Evolutionary conservation across 805 yeast genomes (phyloP).

Genomic region (Alloascoidea africana): DNA sequence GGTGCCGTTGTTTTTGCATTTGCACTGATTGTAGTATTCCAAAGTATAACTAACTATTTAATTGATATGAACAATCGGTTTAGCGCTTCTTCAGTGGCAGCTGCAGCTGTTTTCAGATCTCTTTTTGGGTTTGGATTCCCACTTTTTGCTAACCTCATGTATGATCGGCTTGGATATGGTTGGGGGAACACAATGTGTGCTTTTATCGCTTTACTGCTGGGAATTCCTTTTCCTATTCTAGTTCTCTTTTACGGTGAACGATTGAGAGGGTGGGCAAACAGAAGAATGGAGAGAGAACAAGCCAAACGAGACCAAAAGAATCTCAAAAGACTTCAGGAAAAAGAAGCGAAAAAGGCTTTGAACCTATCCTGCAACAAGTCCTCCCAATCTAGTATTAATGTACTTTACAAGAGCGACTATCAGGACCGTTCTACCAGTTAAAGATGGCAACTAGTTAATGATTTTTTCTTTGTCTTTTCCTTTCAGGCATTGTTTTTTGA

Average conservation of each 20-base stretch:
- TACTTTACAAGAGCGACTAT: too few relatives aligned
- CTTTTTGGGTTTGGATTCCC: constrained; percentile 59
- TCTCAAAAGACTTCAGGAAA: constrained; percentile 19
- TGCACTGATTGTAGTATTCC: constrained; percentile 47
- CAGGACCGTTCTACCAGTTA: too few relatives aligned
- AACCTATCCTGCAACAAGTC: too few relatives aligned
- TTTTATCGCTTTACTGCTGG: constrained; percentile 36
- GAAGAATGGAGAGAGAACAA: constrained; percentile 29
- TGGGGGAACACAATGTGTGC: constrained; percentile 61
- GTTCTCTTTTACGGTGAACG: constrained; percentile 41
- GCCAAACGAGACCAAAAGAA: constrained; percentile 28
- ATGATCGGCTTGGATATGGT: constrained; percentile 40
- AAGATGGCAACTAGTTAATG: too few relatives aligned
- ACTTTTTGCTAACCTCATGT: constrained; percentile 45
- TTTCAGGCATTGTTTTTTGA: too few relatives aligned
- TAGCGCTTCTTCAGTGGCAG: constrained; percentile 57
- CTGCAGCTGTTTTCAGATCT: constrained; percentile 55
- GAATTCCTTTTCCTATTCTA: constrained; percentile 44
- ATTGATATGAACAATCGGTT: constrained; percentile 57
- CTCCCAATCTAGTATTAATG: too few relatives aligned
- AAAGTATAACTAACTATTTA: constrained; percentile 49
- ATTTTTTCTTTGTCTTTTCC: too few relatives aligned
- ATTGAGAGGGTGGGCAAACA: constrained; percentile 43
- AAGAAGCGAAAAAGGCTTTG: constrained; percentile 9
- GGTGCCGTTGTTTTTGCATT: constrained; percentile 51